phyloP scores from a whole-genome alignment of 1,284 basidiomycete genomes.

The Irpex rosettiformis region DNA sequence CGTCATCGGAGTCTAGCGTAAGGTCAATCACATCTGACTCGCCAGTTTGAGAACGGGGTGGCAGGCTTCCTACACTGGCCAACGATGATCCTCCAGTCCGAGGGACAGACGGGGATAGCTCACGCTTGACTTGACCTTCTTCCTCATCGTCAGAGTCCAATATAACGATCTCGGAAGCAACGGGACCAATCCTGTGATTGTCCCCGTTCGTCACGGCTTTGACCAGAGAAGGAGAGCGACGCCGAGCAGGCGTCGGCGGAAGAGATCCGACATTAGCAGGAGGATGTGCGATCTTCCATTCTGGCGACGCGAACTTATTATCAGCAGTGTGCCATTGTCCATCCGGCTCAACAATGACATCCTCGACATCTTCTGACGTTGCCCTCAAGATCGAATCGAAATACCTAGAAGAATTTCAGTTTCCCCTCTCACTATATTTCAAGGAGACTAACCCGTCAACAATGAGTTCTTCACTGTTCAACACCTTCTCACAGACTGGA shows the following conservation, averaged over 20 bases:
- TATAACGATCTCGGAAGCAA: slow-evolving; percentile 64
- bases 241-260: slow-evolving; percentile 17
- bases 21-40: slow-evolving; percentile 68
- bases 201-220: slow-evolving; percentile 16
- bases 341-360: slow-evolving; percentile 91
- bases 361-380: slow-evolving; percentile 80
- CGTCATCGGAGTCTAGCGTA: slow-evolving; percentile 74
- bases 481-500: slow-evolving; percentile 86
- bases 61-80: slow-evolving; percentile 14
- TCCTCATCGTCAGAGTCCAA: slow-evolving; percentile 77
- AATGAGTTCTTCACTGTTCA: slow-evolving; percentile 82
- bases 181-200: slow-evolving; percentile 32
- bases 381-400: slow-evolving; percentile 78
- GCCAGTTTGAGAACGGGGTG: slow-evolving; percentile 22
- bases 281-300: slow-evolving; percentile 61
- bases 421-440: not conserved
- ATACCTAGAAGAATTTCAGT: slow-evolving; percentile 47
- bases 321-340: slow-evolving; percentile 95
- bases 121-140: slow-evolving; percentile 67
- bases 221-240: slow-evolving; percentile 26
- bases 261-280: slow-evolving; percentile 32
- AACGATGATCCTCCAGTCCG: slow-evolving; percentile 34
- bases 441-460: slow-evolving; percentile 76
- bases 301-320: slow-evolving; percentile 73
- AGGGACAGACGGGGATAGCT: slow-evolving; percentile 59